Conservation (phyloP, 2,329 filamentous ascomycete genomes). For the Ophiostoma montium region DNA sequence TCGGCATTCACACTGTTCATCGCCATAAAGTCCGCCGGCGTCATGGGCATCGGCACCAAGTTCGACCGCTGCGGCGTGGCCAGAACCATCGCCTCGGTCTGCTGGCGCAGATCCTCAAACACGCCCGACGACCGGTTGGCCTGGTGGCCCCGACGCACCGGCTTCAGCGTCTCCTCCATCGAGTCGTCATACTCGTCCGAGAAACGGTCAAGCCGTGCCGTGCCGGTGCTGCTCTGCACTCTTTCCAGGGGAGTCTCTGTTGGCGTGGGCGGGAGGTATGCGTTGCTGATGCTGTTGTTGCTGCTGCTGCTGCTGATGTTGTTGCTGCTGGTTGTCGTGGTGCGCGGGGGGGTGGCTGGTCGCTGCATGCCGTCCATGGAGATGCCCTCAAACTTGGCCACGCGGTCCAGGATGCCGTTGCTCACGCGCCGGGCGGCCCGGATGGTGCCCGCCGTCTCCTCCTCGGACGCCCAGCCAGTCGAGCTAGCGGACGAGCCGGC, state of each 20-base stretch:
- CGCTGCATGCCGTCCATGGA: constrained; percentile 30
- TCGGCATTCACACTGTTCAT: constrained; percentile 21
- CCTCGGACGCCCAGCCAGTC: constrained; percentile 37
- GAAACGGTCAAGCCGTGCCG: constrained; percentile 33
- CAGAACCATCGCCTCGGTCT: constrained; percentile 33
- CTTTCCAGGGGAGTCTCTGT: constrained; percentile 46
- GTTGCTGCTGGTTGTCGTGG: no score
- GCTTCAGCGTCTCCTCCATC: constrained; percentile 53
- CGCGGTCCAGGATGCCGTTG: constrained; percentile 46
- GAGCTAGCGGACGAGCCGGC: constrained; percentile 19
- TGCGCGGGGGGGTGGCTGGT: constrained; percentile 43
- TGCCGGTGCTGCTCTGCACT: constrained; percentile 23
- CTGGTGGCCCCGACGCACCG: constrained; percentile 23
- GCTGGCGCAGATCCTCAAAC: constrained; percentile 45
- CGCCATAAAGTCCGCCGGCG: constrained; percentile 42
- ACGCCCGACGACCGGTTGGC: constrained; percentile 33
- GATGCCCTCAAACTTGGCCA: constrained; percentile 44
- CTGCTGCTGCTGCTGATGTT: no score
- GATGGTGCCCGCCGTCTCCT: constrained; percentile 28
- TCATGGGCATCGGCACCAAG: constrained; percentile 35
- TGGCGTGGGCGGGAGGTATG: constrained; percentile 53
- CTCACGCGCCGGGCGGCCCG: constrained; percentile 38
- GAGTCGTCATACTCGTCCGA: constrained; percentile 48
- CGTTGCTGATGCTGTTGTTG: constrained; percentile 23
- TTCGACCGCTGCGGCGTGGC: constrained; percentile 43